A percentile compares a stretch with the other conserved stretches of the same genome.
Conservation (phyloP, 352 stramenopile species). For the Phytophthora palmivora region DNA sequence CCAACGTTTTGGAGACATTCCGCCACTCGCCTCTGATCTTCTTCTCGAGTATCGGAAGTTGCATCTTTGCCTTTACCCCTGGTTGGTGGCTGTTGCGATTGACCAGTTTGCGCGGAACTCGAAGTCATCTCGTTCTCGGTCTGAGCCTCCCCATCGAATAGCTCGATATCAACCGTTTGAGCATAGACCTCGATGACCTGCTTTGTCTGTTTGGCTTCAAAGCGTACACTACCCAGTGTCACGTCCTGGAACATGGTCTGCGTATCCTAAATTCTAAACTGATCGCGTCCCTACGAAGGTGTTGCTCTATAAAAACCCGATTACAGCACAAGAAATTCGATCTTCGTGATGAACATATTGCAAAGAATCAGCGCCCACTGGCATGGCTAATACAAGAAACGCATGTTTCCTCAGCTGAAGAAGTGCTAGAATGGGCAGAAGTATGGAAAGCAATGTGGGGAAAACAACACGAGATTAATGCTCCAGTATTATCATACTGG, state of each 20-base stretch:
- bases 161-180: conserved; percentile 45
- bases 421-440: too few relatives aligned
- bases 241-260: conserved; percentile 71
- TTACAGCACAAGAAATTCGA: too few relatives aligned
- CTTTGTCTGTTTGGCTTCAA: conserved; percentile 60
- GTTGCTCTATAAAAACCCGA: too few relatives aligned
- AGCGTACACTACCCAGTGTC: conserved; percentile 51
- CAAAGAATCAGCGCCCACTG: too few relatives aligned
- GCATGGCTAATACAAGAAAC: too few relatives aligned
- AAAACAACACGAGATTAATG: too few relatives aligned
- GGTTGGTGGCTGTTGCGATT: conserved; percentile 36
- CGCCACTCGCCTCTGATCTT: conserved; percentile 38
- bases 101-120: conserved; percentile 51
- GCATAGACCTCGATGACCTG: conserved; percentile 32
- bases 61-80: conserved; percentile 38
- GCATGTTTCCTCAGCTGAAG: too few relatives aligned
- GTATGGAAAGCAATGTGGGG: too few relatives aligned
- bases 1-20: conserved; percentile 56
- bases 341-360: too few relatives aligned
- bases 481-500: too few relatives aligned
- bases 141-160: conserved; percentile 48
- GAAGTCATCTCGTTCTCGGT: conserved; percentile 45
- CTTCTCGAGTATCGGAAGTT: conserved; percentile 37
- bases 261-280: not conserved
- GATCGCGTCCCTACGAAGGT: too few relatives aligned